Evolutionary conservation across 805 yeast species (phyloP).

Genomic region (Helenozyma rhizophorensis): DNA sequence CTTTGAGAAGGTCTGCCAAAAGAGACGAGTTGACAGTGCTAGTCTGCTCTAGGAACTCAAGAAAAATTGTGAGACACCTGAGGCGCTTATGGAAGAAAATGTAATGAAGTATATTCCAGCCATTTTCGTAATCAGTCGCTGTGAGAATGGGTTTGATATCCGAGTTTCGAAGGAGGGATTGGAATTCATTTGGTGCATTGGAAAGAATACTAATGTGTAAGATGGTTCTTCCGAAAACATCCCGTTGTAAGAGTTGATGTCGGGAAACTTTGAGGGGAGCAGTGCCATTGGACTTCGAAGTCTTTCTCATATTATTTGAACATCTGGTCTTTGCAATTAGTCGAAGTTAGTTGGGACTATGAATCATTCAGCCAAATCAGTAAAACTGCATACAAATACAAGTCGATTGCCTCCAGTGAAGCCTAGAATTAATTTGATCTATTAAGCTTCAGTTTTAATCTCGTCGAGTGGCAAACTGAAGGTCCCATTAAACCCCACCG

Average conservation of each 20-base stretch:
- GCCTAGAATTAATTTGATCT: no score
- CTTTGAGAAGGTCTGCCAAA: constrained; percentile 37
- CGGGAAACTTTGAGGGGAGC: constrained; percentile 14
- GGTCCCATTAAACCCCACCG: no score
- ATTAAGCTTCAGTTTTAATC: constrained; percentile 4
- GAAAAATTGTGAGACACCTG: constrained; percentile 43
- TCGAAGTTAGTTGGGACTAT: no score
- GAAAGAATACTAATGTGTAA: constrained; percentile 53
- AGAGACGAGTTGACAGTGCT: constrained; percentile 16
- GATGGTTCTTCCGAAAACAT: constrained; percentile 65
- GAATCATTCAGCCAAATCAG: no score
- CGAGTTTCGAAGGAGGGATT: constrained; percentile 43
- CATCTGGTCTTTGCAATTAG: no score
- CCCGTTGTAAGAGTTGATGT: constrained; percentile 46
- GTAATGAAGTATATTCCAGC: constrained; percentile 78
- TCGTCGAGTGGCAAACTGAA: constrained; percentile 1
- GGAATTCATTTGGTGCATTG: constrained; percentile 45
- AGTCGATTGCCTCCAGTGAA: no score
- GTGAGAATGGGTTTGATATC: constrained; percentile 39
- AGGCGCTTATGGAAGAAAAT: constrained; percentile 57
- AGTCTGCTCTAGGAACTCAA: constrained; percentile 16
- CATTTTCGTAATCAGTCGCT: constrained; percentile 63
- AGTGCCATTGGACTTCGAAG: not conserved
- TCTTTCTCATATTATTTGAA: constrained; percentile 1
- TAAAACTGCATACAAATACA: no score